These are phyloP conservation scores for Sutorius australiensis DNA, from an alignment of 768 basidiomycete species.

Conservation along the genomic window DNA sequence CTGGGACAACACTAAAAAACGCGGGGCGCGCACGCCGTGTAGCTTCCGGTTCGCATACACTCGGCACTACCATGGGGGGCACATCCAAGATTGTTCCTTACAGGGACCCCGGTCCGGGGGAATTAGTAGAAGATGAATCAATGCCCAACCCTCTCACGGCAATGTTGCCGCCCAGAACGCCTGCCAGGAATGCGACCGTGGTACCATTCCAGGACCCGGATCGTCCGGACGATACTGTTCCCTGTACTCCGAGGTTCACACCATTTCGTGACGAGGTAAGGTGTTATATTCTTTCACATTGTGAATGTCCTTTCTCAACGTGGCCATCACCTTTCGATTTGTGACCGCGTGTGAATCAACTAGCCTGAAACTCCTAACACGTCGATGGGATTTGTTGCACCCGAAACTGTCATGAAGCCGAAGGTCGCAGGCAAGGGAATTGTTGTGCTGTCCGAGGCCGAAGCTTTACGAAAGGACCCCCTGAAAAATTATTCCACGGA, in stretches of 20 bases:
- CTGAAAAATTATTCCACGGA: slow-evolving; percentile 65
- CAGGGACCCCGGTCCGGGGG: slow-evolving; percentile 55
- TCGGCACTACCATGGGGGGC: slow-evolving; percentile 18
- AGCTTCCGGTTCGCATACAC: slow-evolving; percentile 33
- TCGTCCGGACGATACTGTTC: slow-evolving; percentile 23
- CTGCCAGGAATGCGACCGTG: slow-evolving; percentile 32
- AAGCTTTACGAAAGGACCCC: slow-evolving; percentile 74
- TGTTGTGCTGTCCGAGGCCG: slow-evolving; percentile 58
- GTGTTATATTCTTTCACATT: slow-evolving; percentile 8
- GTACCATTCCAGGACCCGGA: slow-evolving; percentile 41
- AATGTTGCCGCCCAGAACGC: slow-evolving; percentile 33
- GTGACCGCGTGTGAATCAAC: slow-evolving; percentile 3
- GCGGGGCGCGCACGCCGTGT: slow-evolving; percentile 54
- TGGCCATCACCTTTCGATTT: neutral
- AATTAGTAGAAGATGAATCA: slow-evolving; percentile 20
- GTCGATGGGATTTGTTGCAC: slow-evolving; percentile 29
- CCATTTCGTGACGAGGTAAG: slow-evolving; percentile 74
- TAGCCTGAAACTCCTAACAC: slow-evolving; percentile 25
- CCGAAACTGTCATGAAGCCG: slow-evolving; percentile 66
- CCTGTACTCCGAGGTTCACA: slow-evolving; percentile 56
- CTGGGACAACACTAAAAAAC: slow-evolving; percentile 63
- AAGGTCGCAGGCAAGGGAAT: slow-evolving; percentile 47
- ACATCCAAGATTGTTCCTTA: slow-evolving; percentile 62
- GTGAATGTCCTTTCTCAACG: slow-evolving; percentile 6
- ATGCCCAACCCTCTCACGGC: slow-evolving; percentile 32